Evolutionary conservation across 2,329 filamentous ascomycete species (phyloP).

Genomic region (Cytospora chrysosperma): DNA sequence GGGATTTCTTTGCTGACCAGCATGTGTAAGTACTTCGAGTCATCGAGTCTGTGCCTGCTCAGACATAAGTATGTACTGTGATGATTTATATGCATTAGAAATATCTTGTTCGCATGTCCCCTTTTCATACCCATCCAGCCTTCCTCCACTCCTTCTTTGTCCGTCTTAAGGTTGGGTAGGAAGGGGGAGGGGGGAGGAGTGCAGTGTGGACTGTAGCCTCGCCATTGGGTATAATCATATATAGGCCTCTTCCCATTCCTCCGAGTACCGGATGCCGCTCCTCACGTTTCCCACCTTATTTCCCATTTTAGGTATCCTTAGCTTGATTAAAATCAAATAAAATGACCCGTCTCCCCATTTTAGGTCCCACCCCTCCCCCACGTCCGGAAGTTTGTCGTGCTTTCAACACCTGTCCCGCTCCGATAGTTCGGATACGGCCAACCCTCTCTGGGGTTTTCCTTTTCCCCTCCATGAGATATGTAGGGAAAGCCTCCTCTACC

Average conservation of each 20-base stretch:
- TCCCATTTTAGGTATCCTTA: neutral
- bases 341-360: neutral
- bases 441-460: neutral
- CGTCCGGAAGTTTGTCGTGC: neutral
- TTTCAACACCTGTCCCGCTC: neutral
- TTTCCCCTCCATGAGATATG: neutral
- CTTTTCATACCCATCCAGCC: too few relatives aligned
- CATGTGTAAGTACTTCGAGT: too few relatives aligned
- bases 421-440: constrained; percentile 8
- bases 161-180: too few relatives aligned
- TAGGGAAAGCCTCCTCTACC: constrained; percentile 17
- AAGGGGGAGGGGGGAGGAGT: too few relatives aligned
- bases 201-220: neutral
- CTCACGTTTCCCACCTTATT: neutral
- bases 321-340: neutral
- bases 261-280: neutral
- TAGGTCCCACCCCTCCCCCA: constrained; percentile 2
- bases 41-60: too few relatives aligned
- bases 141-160: neutral
- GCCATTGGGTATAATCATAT: neutral
- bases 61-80: too few relatives aligned
- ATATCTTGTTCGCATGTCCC: too few relatives aligned
- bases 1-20: too few relatives aligned
- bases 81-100: too few relatives aligned
- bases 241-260: neutral